Conservation (phyloP, 805 yeast species). For the Monosporozyma yasuniensis region DNA sequence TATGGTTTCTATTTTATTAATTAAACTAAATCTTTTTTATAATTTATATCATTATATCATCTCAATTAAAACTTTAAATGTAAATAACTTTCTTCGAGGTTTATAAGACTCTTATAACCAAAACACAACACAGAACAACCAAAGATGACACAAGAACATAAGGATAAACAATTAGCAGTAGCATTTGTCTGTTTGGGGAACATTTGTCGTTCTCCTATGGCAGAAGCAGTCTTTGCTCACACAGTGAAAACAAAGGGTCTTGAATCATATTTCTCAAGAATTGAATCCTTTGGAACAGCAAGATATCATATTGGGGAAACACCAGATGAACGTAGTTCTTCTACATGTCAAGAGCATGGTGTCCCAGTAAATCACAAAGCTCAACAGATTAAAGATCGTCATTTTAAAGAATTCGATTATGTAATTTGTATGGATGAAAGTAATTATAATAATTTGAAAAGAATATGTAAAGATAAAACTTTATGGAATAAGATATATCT, state of each 20-base stretch:
- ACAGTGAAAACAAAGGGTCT: slow-evolving; percentile 44
- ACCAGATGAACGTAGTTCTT: slow-evolving; percentile 69
- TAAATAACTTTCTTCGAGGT: neutral
- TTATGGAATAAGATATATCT: slow-evolving; percentile 40
- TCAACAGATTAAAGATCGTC: slow-evolving; percentile 49
- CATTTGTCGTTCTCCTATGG: slow-evolving; percentile 95
- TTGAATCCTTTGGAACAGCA: slow-evolving; percentile 87
- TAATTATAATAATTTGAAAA: slow-evolving; percentile 43
- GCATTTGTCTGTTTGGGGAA: slow-evolving; percentile 91
- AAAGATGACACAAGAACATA: slow-evolving; percentile 11
- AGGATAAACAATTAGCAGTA: slow-evolving; percentile 38
- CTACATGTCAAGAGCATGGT: slow-evolving; percentile 59
- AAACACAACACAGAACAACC: no score
- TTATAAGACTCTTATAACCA: neutral
- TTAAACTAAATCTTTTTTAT: no score
- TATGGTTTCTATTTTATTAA: neutral
- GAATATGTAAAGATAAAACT: slow-evolving; percentile 37
- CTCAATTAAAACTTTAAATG: no score
- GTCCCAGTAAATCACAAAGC: slow-evolving; percentile 70
- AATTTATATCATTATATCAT: no score
- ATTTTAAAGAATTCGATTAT: slow-evolving; percentile 55
- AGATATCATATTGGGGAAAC: slow-evolving; percentile 75
- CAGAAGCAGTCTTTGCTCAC: slow-evolving; percentile 81
- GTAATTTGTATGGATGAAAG: slow-evolving; percentile 64
- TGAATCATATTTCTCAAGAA: slow-evolving; percentile 36